Evolutionary conservation across 805 yeast species (phyloP).

Genomic region (Wickerhamiella alocasiicola): DNA sequence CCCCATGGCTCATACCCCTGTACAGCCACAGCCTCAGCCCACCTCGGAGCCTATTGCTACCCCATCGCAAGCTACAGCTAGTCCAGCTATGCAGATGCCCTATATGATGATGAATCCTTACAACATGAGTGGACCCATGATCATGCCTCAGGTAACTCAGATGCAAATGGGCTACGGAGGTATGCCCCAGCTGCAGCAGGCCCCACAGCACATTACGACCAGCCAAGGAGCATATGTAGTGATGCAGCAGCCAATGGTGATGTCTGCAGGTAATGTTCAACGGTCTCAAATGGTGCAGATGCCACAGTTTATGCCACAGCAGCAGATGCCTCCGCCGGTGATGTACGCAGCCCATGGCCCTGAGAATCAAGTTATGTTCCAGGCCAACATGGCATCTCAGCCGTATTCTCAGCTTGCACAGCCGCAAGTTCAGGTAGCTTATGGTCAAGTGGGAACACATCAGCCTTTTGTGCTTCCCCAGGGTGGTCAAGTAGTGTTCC

Average conservation of each 20-base stretch:
- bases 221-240: background rate
- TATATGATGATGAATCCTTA: constrained; percentile 3
- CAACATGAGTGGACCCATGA: constrained; percentile 2
- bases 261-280: background rate
- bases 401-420: no score
- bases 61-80: background rate
- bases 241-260: background rate
- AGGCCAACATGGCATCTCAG: no score
- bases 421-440: no score
- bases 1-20: background rate
- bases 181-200: constrained; percentile 1
- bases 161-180: background rate
- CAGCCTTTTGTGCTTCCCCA: background rate
- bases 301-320: background rate
- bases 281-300: background rate
- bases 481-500: constrained; percentile 5
- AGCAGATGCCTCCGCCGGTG: constrained; percentile 1
- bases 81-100: background rate
- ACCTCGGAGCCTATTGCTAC: background rate
- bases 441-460: no score
- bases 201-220: background rate
- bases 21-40: background rate
- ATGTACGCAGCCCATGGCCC: constrained; percentile 2
- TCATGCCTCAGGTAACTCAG: background rate
- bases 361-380: no score